A percentile compares a stretch with the other conserved stretches of the same genome.
Conservation (phyloP, 495 filamentous ascomycete species). For the Parmelia sp. region DNA sequence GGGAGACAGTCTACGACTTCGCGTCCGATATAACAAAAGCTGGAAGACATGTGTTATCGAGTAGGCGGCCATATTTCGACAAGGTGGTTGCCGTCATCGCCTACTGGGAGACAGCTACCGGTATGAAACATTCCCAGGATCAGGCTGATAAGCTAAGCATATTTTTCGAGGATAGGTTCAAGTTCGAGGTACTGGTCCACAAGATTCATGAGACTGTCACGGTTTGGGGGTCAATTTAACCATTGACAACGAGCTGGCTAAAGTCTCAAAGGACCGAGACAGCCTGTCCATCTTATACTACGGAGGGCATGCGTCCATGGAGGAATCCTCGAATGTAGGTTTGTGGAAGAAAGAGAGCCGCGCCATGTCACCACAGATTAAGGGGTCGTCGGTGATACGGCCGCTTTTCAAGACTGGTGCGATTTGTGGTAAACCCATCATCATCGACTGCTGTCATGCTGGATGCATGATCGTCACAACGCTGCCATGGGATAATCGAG, state of each 20-base stretch:
- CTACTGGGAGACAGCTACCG: too few species aligned
- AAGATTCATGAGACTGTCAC: not conserved
- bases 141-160: not conserved
- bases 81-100: too few species aligned
- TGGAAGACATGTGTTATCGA: too few species aligned
- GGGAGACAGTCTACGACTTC: conserved; percentile 9
- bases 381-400: not conserved
- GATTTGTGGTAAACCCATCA: not conserved
- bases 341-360: not conserved
- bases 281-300: conserved; percentile 11
- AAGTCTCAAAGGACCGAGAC: not conserved
- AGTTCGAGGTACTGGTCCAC: conserved; percentile 4
- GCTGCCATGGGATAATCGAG: not conserved
- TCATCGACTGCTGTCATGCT: conserved; percentile 4
- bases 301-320: conserved; percentile 7
- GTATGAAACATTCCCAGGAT: too few species aligned
- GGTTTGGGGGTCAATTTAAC: not conserved
- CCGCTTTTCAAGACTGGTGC: not conserved
- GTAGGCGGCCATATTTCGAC: too few species aligned
- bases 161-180: not conserved
- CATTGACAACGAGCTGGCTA: not conserved
- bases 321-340: not conserved
- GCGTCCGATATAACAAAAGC: conserved; percentile 10
- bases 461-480: not conserved
- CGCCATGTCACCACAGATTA: not conserved